phyloP scores from a whole-genome alignment of 2,329 filamentous ascomycete genomes.

The Lomentospora prolificans region DNA sequence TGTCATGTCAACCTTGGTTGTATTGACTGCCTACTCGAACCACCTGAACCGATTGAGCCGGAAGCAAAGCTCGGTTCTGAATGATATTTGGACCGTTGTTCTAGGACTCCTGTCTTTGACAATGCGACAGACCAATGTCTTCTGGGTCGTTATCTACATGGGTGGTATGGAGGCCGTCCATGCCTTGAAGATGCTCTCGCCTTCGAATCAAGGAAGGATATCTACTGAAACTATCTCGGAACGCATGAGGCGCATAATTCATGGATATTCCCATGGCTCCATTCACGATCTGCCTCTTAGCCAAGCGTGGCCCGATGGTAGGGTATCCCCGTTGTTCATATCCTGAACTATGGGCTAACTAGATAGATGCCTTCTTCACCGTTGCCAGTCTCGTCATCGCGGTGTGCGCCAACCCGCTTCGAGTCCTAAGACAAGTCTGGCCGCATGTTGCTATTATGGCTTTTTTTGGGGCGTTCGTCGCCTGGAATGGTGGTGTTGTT shows the following conservation, averaged over 20 bases:
- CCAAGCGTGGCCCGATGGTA: constrained; percentile 41
- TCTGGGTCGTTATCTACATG: constrained; percentile 80
- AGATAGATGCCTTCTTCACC: constrained; percentile 43
- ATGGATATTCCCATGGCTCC: constrained; percentile 38
- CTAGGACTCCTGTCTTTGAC: constrained; percentile 58
- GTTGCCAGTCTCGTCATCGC: constrained; percentile 55
- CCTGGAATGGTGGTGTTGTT: constrained; percentile 86
- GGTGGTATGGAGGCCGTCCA: constrained; percentile 50
- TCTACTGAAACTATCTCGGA: background rate
- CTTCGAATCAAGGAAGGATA: background rate
- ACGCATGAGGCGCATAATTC: background rate
- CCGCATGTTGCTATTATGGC: constrained; percentile 53
- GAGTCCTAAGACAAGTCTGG: constrained; percentile 39
- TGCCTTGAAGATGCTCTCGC: constrained; percentile 35
- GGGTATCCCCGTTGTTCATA: constrained; percentile 10
- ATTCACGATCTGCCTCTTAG: constrained; percentile 45
- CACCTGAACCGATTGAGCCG: constrained; percentile 35
- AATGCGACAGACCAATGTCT: constrained; percentile 92
- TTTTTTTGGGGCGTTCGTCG: constrained; percentile 64
- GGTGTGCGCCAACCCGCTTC: constrained; percentile 36
- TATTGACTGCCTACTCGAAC: constrained; percentile 59
- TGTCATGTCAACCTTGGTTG: constrained; percentile 66
- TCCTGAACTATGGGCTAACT: constrained; percentile 11
- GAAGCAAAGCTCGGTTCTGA: constrained; percentile 22
- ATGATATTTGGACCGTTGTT: constrained; percentile 34